Percentiles rank a stretch among this genome's conserved stretches.
Evolutionary conservation across 768 basidiomycete species (phyloP).

Genomic region (Mycena olivaceomarginata): DNA sequence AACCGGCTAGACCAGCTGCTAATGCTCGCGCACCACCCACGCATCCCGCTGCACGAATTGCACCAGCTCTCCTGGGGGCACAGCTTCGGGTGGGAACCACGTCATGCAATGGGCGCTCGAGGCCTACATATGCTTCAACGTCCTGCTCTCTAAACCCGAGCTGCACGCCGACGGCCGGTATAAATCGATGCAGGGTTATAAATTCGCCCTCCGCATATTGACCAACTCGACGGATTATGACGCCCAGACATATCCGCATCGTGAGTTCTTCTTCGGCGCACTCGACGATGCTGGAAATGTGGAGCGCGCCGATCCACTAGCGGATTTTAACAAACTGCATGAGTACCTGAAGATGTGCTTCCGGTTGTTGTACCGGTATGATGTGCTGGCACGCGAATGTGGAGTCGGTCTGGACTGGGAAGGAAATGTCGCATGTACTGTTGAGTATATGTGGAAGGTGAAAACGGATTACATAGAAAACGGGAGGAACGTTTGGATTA

Average conservation of each 20-base stretch:
- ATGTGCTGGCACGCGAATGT: constrained; percentile 59
- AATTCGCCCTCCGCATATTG: constrained; percentile 40
- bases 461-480: constrained; percentile 20
- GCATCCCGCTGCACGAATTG: constrained; percentile 52
- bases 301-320: constrained; percentile 33
- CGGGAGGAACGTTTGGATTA: not conserved
- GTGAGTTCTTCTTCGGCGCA: constrained; percentile 48
- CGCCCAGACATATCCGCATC: constrained; percentile 57
- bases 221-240: constrained; percentile 50
- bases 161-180: constrained; percentile 53
- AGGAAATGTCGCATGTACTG: constrained; percentile 38
- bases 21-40: constrained; percentile 61
- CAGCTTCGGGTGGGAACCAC: constrained; percentile 57
- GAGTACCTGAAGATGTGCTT: constrained; percentile 61
- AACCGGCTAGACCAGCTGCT: constrained; percentile 56
- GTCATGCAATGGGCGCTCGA: constrained; percentile 53
- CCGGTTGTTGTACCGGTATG: constrained; percentile 59
- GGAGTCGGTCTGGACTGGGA: constrained; percentile 57
- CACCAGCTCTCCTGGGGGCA: constrained; percentile 53
- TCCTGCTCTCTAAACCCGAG: constrained; percentile 53
- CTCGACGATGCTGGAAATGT: not conserved
- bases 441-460: constrained; percentile 13
- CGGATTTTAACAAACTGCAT: constrained; percentile 49
- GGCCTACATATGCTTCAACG: constrained; percentile 61
- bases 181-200: constrained; percentile 46